Percentiles rank a stretch among this genome's conserved stretches.
Conservation (phyloP, 495 filamentous ascomycete species). For the Neurospora africana region DNA sequence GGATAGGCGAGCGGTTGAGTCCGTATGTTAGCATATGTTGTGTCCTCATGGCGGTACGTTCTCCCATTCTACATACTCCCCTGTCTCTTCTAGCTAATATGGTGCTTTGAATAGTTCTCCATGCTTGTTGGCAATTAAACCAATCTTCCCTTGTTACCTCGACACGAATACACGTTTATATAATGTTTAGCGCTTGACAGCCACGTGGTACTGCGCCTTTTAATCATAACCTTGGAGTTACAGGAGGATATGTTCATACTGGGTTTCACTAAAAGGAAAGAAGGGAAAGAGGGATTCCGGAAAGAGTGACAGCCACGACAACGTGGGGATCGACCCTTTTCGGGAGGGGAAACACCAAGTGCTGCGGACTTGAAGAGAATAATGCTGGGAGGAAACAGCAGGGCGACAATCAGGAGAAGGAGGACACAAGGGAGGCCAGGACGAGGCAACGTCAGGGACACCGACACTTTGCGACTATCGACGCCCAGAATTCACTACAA, state of each 20-base stretch:
- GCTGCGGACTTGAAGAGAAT: background rate
- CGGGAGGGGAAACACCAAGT: background rate
- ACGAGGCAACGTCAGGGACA: background rate
- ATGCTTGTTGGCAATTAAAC: conserved; percentile 12
- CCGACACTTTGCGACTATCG: background rate
- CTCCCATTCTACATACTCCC: background rate
- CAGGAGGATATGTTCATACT: background rate
- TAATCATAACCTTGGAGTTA: background rate
- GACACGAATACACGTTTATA: background rate
- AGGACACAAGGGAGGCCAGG: background rate
- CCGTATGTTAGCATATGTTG: conserved; percentile 96
- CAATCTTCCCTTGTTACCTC: background rate
- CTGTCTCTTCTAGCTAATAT: background rate
- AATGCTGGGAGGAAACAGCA: background rate
- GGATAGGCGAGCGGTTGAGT: conserved; percentile 86
- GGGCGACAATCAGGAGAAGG: background rate
- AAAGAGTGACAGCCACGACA: background rate
- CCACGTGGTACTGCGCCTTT: background rate
- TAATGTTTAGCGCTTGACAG: background rate
- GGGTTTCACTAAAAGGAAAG: background rate
- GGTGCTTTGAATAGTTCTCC: background rate
- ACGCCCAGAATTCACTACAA: background rate
- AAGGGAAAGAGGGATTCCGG: background rate
- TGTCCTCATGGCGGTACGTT: conserved; percentile 75
- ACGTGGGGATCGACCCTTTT: background rate